Conservation (phyloP, 177 flowering plant species). For the Vitis hybrid region DNA sequence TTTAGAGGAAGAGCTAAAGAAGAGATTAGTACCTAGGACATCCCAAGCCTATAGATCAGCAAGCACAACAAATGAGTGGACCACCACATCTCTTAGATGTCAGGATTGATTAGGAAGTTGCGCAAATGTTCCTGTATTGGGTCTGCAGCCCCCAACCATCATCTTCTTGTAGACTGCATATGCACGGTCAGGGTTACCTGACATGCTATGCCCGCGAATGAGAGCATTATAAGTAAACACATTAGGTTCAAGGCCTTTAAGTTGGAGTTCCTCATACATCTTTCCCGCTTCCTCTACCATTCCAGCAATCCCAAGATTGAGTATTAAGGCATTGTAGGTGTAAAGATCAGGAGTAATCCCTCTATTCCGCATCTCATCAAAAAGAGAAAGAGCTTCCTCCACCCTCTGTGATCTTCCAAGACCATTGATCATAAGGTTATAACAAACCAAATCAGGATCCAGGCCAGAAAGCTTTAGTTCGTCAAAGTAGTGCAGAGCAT, state of each 20-base stretch:
- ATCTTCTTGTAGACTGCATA: conserved; percentile 77
- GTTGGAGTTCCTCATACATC: conserved; percentile 67
- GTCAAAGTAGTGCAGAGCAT: conserved; percentile 71
- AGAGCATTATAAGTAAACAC: conserved; percentile 91
- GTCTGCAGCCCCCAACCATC: conserved; percentile 84
- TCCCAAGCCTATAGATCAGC: neutral
- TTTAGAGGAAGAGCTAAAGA: neutral
- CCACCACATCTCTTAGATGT: neutral
- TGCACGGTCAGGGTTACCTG: conserved; percentile 70
- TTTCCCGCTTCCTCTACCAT: conserved; percentile 73
- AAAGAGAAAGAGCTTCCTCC: conserved; percentile 71
- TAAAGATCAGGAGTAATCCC: conserved; percentile 74
- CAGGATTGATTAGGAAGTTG: conserved; percentile 71
- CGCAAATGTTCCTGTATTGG: conserved; percentile 77
- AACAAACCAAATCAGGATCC: conserved; percentile 71
- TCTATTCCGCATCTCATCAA: conserved; percentile 63
- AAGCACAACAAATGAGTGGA: neutral
- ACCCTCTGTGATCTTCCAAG: conserved; percentile 63
- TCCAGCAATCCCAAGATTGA: conserved; percentile 73
- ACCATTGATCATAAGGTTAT: conserved; percentile 84
- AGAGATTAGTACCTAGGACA: neutral
- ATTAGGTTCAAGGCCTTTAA: conserved; percentile 69
- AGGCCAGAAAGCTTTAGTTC: conserved; percentile 62
- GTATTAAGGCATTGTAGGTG: conserved; percentile 76
- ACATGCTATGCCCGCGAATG: conserved; percentile 67